These are phyloP conservation scores for Microcyclospora pomicola DNA, from an alignment of 2,329 filamentous ascomycete species.

Conservation along the genomic window DNA sequence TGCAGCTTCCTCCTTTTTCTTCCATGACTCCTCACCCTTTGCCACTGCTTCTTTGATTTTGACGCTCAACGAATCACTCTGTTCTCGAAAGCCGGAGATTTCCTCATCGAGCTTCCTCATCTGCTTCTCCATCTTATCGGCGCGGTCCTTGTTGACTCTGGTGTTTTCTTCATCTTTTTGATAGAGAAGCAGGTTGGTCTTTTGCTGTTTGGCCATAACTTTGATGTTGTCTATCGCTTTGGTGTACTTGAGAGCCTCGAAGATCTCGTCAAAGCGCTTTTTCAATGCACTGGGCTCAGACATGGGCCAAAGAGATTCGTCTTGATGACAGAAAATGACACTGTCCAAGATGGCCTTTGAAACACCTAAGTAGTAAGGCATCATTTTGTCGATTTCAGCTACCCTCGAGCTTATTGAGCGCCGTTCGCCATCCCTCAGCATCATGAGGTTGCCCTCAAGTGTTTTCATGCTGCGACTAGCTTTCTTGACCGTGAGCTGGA, in stretches of 20 bases:
- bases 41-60: constrained; percentile 47
- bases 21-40: constrained; percentile 48
- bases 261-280: constrained; percentile 93
- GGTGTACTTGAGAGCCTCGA: constrained; percentile 91
- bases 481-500: constrained; percentile 82
- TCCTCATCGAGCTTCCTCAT: constrained; percentile 46
- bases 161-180: constrained; percentile 64
- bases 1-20: constrained; percentile 59
- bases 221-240: constrained; percentile 97
- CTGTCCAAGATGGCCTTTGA: constrained; percentile 80
- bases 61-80: constrained; percentile 43
- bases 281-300: constrained; percentile 76
- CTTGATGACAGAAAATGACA: constrained; percentile 97
- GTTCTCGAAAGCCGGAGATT: constrained; percentile 46
- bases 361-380: constrained; percentile 78
- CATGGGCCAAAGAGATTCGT: constrained; percentile 94
- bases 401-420: constrained; percentile 66
- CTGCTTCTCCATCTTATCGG: constrained; percentile 42
- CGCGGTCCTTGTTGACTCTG: constrained; percentile 74
- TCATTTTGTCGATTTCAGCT: constrained; percentile 63
- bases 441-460: constrained; percentile 64
- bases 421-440: constrained; percentile 66
- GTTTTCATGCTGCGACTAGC: constrained; percentile 63
- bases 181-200: constrained; percentile 56
- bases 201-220: constrained; percentile 66